phyloP scores from a whole-genome alignment of 1,284 basidiomycete genomes.

The Termitomyces sp. region DNA sequence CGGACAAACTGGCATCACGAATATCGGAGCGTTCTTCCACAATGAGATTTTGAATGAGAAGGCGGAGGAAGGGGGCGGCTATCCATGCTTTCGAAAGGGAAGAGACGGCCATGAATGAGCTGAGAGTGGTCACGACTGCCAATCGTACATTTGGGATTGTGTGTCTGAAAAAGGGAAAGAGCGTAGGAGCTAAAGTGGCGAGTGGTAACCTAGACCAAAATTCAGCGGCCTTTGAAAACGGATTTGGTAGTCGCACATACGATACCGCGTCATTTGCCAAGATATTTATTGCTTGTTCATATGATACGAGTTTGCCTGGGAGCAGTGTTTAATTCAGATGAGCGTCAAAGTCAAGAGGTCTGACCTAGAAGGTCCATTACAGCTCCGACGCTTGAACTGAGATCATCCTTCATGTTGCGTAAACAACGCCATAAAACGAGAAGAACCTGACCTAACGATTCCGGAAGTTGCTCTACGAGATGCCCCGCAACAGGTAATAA shows the following conservation, averaged over 20 bases:
- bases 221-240: neutral
- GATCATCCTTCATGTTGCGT: conserved; percentile 91
- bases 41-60: conserved; percentile 93
- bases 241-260: conserved; percentile 39
- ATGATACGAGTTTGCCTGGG: conserved; percentile 76
- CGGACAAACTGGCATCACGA: conserved; percentile 70
- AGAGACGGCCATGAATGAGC: conserved; percentile 79
- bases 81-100: conserved; percentile 84
- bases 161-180: conserved; percentile 98
- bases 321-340: neutral
- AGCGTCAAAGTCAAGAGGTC: conserved; percentile 17
- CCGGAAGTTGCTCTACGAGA: conserved; percentile 74
- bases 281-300: conserved; percentile 74
- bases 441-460: conserved; percentile 70
- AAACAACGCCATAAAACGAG: conserved; percentile 91
- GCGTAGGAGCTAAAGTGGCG: conserved; percentile 75
- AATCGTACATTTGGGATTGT: conserved; percentile 93
- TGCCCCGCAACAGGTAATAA: conserved; percentile 81
- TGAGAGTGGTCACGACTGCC: conserved; percentile 87
- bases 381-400: conserved; percentile 93
- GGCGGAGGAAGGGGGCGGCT: conserved; percentile 68
- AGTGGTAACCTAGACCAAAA: conserved; percentile 58
- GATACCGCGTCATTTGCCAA: conserved; percentile 63
- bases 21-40: conserved; percentile 90
- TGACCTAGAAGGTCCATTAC: conserved; percentile 95